Base-by-base conservation (phyloP, 2,329 filamentous ascomycete genomes). In the Hypoxylon sp. region DNA sequence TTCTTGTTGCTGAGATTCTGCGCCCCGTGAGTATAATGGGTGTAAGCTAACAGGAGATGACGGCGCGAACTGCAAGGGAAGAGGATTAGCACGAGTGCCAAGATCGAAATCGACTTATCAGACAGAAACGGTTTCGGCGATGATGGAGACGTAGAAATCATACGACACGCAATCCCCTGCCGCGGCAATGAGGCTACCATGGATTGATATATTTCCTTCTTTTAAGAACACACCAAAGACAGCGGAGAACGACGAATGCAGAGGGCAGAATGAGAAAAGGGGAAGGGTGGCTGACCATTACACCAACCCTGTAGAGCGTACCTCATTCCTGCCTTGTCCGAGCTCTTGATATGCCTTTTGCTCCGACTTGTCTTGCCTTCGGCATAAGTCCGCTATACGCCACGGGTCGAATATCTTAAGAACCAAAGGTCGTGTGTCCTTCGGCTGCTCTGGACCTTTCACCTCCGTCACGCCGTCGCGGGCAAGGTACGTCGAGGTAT, bases 381-480 rank as follows among this genome's bases (percentile, higher is more conserved):
- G 19, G 13, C 37, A 48, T 13, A 53, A 17, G 24, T 54, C 58
- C 19, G 17, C 27, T 17, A 60, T 32, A n/a, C 32, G 50, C 24
- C 32, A 54, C 3, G 58, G 58, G 17, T 62, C 58, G 0, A 53
- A 31, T 19, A 54, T 21, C 35, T 24, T 54, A 11, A 15, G 3
- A 47, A 47, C 32, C 15, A 29, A 15, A 6, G 58, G 35, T 21
- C 58, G 37, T 6, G 27, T 47, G 5, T 54, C 42, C 6, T 62
- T 46, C 6, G 54, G 39, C 37, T 8, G 29, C 19, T 51, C 46
- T 7, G 42, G 52, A 1, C 31, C 42, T 32, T 37, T 55, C 10
- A 80, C 66, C 72, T 81, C 79, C 2, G 78, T 79, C 5, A 73
- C 68, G 3, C 81, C 80, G 64, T 84, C 81, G 50, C 69, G 66